Conservation (phyloP, 805 yeast genomes). For the Lipomyces starkeyi region DNA sequence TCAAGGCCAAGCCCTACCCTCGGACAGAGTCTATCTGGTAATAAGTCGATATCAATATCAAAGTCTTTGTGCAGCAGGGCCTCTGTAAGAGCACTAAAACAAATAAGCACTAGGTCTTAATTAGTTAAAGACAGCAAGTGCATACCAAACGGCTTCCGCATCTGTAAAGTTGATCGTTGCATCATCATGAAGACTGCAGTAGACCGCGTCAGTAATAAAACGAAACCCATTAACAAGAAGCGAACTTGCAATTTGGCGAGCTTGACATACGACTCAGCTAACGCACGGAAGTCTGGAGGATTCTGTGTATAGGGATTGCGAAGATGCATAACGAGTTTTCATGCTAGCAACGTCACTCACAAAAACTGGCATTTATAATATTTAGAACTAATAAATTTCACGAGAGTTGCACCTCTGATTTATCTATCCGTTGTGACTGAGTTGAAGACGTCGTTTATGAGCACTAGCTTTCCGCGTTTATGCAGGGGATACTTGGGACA, state of each 20-base stretch:
- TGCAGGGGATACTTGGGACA: background rate
- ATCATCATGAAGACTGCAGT: conserved; percentile 11
- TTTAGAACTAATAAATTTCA: too few species aligned
- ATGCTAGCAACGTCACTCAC: background rate
- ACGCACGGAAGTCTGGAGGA: conserved; percentile 22
- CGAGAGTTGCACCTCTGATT: too few species aligned
- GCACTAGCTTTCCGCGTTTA: background rate
- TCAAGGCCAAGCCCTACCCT: conserved; percentile 12
- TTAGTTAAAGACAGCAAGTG: background rate
- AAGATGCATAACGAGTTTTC: conserved; percentile 25
- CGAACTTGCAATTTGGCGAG: conserved; percentile 26
- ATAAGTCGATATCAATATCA: conserved; percentile 25
- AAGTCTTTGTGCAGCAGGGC: conserved; percentile 33
- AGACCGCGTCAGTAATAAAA: background rate
- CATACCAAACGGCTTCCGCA: conserved; percentile 31
- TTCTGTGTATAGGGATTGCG: conserved; percentile 22
- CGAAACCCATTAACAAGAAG: background rate
- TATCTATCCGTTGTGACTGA: too few species aligned
- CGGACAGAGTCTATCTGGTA: conserved; percentile 37
- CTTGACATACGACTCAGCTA: conserved; percentile 27
- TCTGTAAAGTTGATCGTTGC: conserved; percentile 25
- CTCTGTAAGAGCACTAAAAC: conserved; percentile 26
- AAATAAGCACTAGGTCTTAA: background rate
- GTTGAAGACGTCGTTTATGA: too few species aligned
- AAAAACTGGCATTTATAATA: background rate